phyloP scores from a whole-genome alignment of 306 rosid genomes.

The Pyrus betulifolia region DNA sequence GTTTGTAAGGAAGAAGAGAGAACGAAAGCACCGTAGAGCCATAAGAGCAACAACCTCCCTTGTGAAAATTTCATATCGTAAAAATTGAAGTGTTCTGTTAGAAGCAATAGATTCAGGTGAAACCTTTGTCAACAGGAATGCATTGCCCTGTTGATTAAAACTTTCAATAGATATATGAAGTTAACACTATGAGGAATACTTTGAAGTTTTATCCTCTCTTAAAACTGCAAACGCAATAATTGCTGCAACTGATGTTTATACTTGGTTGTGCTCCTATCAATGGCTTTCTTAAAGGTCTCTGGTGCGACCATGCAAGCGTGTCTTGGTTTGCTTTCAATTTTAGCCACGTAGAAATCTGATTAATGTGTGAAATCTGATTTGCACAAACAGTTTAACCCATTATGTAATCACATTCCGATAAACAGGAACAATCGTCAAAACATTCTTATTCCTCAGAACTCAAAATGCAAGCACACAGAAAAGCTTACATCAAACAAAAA shows the following conservation, averaged over 20 bases:
- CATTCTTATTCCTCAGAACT: background rate
- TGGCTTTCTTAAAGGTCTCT: background rate
- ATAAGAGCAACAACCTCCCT: background rate
- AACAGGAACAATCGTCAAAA: background rate
- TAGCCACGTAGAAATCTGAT: background rate
- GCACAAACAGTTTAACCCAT: background rate
- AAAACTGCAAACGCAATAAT: background rate
- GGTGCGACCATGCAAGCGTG: too few species aligned
- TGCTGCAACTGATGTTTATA: background rate
- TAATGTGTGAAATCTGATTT: background rate
- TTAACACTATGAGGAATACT: background rate
- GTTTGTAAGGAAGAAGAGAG: background rate
- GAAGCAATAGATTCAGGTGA: background rate
- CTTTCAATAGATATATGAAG: background rate
- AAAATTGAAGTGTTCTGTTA: background rate
- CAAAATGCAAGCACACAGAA: background rate
- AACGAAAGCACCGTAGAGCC: background rate
- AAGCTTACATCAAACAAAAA: background rate
- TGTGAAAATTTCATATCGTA: background rate
- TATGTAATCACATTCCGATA: background rate
- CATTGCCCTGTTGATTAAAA: background rate
- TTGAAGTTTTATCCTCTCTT: background rate
- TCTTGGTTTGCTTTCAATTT: background rate
- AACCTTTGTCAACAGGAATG: background rate
- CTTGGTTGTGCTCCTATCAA: background rate